A percentile compares a stretch with the other conserved stretches of the same genome.
Conservation (phyloP, 2,329 filamentous ascomycete genomes). For the Calonectria hongkongensis region DNA sequence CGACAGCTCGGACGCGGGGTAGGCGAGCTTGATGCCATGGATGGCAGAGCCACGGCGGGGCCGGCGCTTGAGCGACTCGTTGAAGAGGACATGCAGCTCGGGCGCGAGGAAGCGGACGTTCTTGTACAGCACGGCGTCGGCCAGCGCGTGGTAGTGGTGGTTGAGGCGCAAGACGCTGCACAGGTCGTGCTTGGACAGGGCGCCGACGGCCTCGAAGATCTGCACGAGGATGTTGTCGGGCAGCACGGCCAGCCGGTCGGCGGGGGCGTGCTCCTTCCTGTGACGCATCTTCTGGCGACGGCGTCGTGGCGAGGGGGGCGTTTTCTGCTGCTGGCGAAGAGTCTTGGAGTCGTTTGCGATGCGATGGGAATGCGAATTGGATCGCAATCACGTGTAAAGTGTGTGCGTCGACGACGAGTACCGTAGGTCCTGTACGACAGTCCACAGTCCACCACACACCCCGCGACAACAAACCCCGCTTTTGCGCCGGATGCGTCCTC, state of each 20-base stretch:
- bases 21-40: conserved; percentile 66
- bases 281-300: background rate
- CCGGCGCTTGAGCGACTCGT: conserved; percentile 66
- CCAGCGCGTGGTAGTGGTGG: conserved; percentile 64
- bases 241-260: conserved; percentile 19
- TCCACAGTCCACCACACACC: background rate
- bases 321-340: background rate
- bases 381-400: too few relatives aligned
- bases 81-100: conserved; percentile 69
- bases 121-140: conserved; percentile 69
- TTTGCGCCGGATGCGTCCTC: conserved; percentile 4
- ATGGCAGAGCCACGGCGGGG: conserved; percentile 69
- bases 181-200: conserved; percentile 63
- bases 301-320: background rate
- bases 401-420: too few relatives aligned
- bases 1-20: conserved; percentile 65
- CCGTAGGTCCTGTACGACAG: too few relatives aligned
- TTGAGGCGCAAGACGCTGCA: conserved; percentile 66
- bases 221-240: conserved; percentile 26
- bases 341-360: too few relatives aligned
- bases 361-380: too few relatives aligned
- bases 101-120: conserved; percentile 67
- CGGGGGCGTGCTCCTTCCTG: background rate
- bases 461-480: conserved; percentile 6
- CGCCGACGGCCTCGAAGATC: conserved; percentile 55